Conservation (phyloP, 495 filamentous ascomycete species). For the Daldinia concentrica region DNA sequence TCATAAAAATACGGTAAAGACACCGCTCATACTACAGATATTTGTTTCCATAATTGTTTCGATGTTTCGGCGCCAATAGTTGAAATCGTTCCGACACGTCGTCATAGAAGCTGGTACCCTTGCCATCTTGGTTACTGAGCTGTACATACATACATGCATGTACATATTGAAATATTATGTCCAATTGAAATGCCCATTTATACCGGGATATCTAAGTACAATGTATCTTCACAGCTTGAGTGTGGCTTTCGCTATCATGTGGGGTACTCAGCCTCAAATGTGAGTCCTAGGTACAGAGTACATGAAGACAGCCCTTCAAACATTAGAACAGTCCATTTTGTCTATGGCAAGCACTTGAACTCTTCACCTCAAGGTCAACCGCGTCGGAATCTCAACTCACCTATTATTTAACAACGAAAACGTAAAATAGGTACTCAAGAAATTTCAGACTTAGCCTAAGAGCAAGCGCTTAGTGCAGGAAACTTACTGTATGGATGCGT, state of each 20-base stretch:
- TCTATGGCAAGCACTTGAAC: not conserved
- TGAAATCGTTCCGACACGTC: slow-evolving; percentile 20
- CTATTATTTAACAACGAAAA: slow-evolving; percentile 2
- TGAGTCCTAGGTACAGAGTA: not conserved
- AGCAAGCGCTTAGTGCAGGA: not conserved
- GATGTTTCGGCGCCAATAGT: not conserved
- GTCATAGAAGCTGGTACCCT: slow-evolving; percentile 6
- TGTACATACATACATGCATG: slow-evolving; percentile 9
- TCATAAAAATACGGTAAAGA: slow-evolving; percentile 6
- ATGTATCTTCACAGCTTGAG: not conserved
- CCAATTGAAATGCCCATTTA: slow-evolving; percentile 14
- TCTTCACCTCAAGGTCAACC: slow-evolving; percentile 1
- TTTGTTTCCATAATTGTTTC: not conserved
- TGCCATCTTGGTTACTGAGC: not conserved
- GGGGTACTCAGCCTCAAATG: not conserved
- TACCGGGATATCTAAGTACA: not conserved
- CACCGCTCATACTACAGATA: not conserved
- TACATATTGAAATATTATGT: slow-evolving; percentile 1
- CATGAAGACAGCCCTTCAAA: too few species aligned
- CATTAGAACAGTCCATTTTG: not conserved
- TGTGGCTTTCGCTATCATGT: not conserved
- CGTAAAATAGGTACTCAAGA: not conserved
- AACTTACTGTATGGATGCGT: not conserved
- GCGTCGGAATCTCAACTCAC: not conserved
- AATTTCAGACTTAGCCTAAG: not conserved